These are phyloP conservation scores for Sanghuangporus weigelae DNA, from an alignment of 1,284 basidiomycete species.

Conservation along the genomic window DNA sequence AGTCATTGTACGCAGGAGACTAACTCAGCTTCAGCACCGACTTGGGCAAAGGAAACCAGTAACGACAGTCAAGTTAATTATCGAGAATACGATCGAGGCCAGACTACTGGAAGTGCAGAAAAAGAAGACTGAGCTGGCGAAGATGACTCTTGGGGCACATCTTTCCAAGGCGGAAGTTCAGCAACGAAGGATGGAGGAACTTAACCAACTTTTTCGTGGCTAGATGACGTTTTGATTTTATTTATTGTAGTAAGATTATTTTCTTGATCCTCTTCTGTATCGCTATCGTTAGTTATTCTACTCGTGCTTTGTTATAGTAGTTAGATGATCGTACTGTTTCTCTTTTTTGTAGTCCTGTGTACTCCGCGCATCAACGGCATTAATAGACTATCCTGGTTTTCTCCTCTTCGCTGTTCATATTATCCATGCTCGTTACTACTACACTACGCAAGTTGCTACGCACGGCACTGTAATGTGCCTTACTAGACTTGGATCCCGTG, in stretches of 20 bases:
- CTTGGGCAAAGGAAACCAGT: conserved; percentile 91
- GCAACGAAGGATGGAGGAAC: conserved; percentile 79
- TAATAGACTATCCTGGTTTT: neutral
- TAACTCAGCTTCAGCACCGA: conserved; percentile 60
- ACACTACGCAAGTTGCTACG: too few species aligned
- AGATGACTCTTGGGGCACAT: conserved; percentile 80
- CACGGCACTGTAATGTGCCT: neutral
- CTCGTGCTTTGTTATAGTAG: neutral
- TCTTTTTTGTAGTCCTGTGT: neutral
- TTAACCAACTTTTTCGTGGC: conserved; percentile 59
- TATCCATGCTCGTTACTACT: too few species aligned
- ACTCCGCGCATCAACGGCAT: neutral
- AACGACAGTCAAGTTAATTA: conserved; percentile 87
- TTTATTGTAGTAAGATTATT: neutral
- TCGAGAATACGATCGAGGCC: conserved; percentile 91
- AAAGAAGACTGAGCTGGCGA: conserved; percentile 91
- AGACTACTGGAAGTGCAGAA: conserved; percentile 85
- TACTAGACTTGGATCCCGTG: neutral
- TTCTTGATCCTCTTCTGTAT: neutral
- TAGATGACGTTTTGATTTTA: neutral
- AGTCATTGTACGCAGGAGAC: conserved; percentile 19
- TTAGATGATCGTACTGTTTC: neutral
- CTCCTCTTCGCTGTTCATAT: too few species aligned
- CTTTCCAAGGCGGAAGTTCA: conserved; percentile 81
- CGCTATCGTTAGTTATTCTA: neutral